Evolutionary conservation across 2,329 filamentous ascomycete genomes (phyloP).

Genomic region (Trichophyton simii): DNA sequence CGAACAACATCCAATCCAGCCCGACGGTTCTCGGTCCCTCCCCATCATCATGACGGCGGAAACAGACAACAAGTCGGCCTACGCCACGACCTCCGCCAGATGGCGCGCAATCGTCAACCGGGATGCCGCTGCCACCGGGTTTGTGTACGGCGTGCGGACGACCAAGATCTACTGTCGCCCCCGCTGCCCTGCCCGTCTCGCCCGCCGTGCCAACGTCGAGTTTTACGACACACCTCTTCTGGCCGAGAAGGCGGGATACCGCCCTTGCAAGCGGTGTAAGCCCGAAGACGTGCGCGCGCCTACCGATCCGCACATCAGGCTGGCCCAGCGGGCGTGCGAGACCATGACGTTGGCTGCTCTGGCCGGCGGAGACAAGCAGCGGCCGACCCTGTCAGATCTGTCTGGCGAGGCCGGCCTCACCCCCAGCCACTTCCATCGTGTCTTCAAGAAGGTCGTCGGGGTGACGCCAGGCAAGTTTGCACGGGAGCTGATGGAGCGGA

Average conservation of each 20-base stretch:
- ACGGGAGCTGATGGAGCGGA: constrained; percentile 13
- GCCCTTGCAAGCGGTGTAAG: constrained; percentile 45
- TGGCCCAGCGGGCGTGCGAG: constrained; percentile 23
- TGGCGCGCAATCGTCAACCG: constrained; percentile 37
- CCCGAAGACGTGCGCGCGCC: constrained; percentile 27
- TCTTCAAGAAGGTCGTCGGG: constrained; percentile 42
- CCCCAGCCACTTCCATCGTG: constrained; percentile 42
- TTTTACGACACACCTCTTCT: constrained; percentile 39
- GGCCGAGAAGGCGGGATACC: constrained; percentile 40
- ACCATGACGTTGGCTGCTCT: constrained; percentile 19
- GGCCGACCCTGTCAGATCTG: constrained; percentile 34
- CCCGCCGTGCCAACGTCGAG: constrained; percentile 43
- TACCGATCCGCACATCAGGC: constrained; percentile 22
- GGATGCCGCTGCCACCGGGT: constrained; percentile 34
- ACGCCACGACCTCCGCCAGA: constrained; percentile 28
- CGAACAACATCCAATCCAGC: too few relatives aligned
- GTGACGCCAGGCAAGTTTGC: constrained; percentile 37
- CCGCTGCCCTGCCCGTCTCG: constrained; percentile 45
- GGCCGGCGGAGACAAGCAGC: constrained; percentile 16
- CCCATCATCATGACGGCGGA: neutral
- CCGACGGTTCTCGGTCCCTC: neutral
- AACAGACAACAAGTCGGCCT: constrained; percentile 9
- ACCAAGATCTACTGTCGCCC: constrained; percentile 47
- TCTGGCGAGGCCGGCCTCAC: constrained; percentile 38
- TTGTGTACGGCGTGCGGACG: constrained; percentile 46